Evolutionary conservation across 371 early-diverging fungal genomes (phyloP), one percentile per base, ranked within the genome.

Genomic region (Mucor irregularis): DNA sequence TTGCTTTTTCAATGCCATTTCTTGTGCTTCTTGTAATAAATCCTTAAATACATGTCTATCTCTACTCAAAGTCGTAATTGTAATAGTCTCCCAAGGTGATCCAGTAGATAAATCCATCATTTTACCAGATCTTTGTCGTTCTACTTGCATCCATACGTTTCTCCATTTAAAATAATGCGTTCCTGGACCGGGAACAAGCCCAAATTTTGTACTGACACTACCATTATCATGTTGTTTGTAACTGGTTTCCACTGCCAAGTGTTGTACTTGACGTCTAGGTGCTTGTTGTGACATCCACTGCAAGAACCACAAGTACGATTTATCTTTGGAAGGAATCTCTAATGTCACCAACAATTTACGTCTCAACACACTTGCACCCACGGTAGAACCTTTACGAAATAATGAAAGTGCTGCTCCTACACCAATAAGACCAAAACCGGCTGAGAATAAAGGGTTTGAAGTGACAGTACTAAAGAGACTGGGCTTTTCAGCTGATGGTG

Each of bases 241-340:
- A 35, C 80, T 73, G 0, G 98, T 98, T 55, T 95, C 90, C 0
- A 98, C 94, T 0, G 93, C 85, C 29, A 96, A 63, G 55, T 94
- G 90, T 44, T 90, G 89, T 22, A 90, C 78, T 44, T 72, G 67
- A 21, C 72, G 69, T 34, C 68, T 74, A 55, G 85, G 66, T 59
- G 81, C 70, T 68, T 88, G 83, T 68, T 83, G 76, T 6, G 84
- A 77, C 85, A 88, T 88, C 97, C 97, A 97, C 29, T 92, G 85
- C 25, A 97, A 70, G 51, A 97, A 89, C 99, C 99, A 98, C 21
- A 81, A 68, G 72, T 97, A 97, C 14, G 89, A 83, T 59, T 90
- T 91, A 70, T 98, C 99, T 64, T 93, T 91, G 59, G 87, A 87
- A 4, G 95, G 94, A 37, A 98, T 95, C 65, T 98, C 99, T 37